phyloP scores from a whole-genome alignment of 1,139 yeast genomes.

The Ogataea hybrid region DNA sequence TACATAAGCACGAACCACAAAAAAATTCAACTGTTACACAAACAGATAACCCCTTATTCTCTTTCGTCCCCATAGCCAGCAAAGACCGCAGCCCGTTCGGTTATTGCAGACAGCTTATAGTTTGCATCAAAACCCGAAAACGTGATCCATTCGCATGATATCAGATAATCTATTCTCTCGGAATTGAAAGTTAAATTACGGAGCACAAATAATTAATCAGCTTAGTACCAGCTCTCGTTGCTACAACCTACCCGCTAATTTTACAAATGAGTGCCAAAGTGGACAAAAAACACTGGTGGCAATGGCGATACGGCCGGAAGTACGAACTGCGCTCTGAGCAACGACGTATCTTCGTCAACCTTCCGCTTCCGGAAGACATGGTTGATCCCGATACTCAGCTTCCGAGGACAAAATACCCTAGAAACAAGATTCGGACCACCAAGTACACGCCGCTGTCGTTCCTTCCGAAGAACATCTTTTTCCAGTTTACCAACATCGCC shows the following conservation, averaged over 20 bases:
- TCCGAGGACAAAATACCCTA: slow-evolving; percentile 36
- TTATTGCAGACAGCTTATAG: no score
- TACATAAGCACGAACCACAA: not conserved
- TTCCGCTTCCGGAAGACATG: slow-evolving; percentile 30
- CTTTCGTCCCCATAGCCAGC: not conserved
- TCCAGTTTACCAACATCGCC: slow-evolving; percentile 56
- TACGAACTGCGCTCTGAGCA: slow-evolving; percentile 6
- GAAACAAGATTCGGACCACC: slow-evolving; percentile 60
- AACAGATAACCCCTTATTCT: slow-evolving; percentile 3
- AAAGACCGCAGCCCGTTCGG: not conserved
- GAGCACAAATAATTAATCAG: not conserved
- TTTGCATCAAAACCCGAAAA: not conserved
- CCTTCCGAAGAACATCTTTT: slow-evolving; percentile 49
- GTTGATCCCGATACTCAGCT: slow-evolving; percentile 26
- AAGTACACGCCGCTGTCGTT: slow-evolving; percentile 57
- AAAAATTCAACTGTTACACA: slow-evolving; percentile 1
- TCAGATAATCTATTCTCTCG: not conserved
- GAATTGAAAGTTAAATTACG: not conserved
- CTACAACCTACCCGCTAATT: no score
- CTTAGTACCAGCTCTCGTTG: not conserved
- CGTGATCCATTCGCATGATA: not conserved
- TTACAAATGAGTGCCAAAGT: not conserved
- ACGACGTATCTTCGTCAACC: slow-evolving; percentile 29
- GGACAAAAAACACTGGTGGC: slow-evolving; percentile 1
- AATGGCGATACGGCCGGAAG: not conserved